Evolutionary conservation across 2,329 filamentous ascomycete species (phyloP).

Genomic region (Talaromyces verruculosus): DNA sequence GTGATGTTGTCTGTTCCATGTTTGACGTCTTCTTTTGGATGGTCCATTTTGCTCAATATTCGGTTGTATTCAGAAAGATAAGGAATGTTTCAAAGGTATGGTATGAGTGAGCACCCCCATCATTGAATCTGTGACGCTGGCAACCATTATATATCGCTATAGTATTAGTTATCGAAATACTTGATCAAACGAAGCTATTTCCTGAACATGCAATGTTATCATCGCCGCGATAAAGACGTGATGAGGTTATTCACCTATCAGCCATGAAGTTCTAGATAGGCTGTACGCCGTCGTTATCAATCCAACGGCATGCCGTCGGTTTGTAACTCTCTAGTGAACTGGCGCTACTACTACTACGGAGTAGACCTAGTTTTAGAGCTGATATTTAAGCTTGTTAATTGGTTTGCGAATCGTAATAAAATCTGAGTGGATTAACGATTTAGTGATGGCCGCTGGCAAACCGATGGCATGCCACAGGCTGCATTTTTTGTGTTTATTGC

Average conservation of each 20-base stretch:
- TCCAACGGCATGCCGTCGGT: conserved; percentile 24
- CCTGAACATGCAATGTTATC: conserved; percentile 19
- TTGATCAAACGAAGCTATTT: background rate
- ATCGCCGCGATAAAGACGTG: conserved; percentile 23
- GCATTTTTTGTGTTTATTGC: too few relatives aligned
- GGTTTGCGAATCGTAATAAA: too few relatives aligned
- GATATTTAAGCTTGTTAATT: too few relatives aligned
- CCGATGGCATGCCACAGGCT: too few relatives aligned
- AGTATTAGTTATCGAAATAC: too few relatives aligned
- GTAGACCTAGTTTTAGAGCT: too few relatives aligned
- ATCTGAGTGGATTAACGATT: too few relatives aligned
- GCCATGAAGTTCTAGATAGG: background rate
- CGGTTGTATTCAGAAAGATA: background rate
- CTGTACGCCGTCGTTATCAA: conserved; percentile 13
- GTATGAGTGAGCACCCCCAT: background rate
- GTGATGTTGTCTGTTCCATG: background rate
- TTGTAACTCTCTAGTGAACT: background rate
- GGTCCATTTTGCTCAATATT: background rate
- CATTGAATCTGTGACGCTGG: background rate
- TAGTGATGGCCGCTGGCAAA: too few relatives aligned
- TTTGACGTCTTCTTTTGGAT: background rate
- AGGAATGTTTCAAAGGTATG: background rate
- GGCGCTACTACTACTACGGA: too few relatives aligned
- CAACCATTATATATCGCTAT: background rate
- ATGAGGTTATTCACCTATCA: conserved; percentile 17